Evolutionary conservation across 2,329 filamentous ascomycete species (phyloP).

Genomic region (Fonsecaea nubica): DNA sequence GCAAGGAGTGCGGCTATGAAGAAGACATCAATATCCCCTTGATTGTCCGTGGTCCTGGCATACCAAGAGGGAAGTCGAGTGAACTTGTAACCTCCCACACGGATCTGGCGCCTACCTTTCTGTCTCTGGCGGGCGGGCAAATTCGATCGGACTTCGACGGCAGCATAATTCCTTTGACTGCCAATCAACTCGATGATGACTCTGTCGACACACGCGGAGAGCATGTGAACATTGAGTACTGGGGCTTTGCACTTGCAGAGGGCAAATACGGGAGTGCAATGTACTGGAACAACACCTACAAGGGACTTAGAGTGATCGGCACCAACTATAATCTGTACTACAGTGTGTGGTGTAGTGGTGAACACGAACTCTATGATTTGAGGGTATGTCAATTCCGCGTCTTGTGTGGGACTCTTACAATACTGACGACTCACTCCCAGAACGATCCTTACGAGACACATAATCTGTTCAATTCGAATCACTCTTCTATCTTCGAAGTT

Average conservation of each 20-base stretch:
- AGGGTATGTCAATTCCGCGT: constrained; percentile 37
- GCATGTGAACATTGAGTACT: constrained; percentile 66
- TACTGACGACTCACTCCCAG: constrained; percentile 32
- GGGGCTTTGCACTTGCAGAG: constrained; percentile 53
- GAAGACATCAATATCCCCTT: constrained; percentile 67
- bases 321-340: constrained; percentile 50
- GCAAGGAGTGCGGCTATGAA: constrained; percentile 65
- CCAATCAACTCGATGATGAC: constrained; percentile 38
- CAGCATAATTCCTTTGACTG: constrained; percentile 54
- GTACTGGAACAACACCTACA: constrained; percentile 46
- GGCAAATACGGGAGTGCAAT: constrained; percentile 40
- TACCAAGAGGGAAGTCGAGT: constrained; percentile 52
- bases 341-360: constrained; percentile 51
- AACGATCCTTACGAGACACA: constrained; percentile 48
- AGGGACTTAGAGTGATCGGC: constrained; percentile 47
- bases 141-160: constrained; percentile 63
- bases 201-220: constrained; percentile 50
- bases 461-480: constrained; percentile 41
- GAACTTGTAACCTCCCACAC: constrained; percentile 66
- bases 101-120: constrained; percentile 67
- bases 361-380: constrained; percentile 51
- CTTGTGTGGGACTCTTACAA: background rate
- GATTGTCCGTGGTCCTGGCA: constrained; percentile 64
- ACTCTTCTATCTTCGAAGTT: constrained; percentile 15
- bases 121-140: constrained; percentile 44